Conservation (phyloP, 2,329 filamentous ascomycete species). For the Colletotrichum higginsianum region DNA sequence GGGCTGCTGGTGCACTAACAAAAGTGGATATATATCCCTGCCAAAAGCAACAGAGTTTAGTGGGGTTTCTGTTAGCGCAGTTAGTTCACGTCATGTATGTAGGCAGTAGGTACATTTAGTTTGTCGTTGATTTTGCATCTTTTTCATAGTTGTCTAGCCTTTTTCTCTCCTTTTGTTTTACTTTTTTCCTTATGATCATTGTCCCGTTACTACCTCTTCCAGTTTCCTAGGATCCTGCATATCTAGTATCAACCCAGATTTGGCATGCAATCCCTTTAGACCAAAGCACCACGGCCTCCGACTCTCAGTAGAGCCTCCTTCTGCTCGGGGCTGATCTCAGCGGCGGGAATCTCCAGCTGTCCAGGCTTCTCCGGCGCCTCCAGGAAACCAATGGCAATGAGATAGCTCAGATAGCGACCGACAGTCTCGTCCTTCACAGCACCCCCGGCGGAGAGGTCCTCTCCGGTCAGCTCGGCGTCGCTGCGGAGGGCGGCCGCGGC, state of each 20-base stretch:
- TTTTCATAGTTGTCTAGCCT: no score
- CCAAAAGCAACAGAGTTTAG: neutral
- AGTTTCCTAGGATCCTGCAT: neutral
- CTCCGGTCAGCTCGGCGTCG: conserved; percentile 65
- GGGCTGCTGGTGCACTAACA: conserved; percentile 13
- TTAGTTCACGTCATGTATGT: neutral
- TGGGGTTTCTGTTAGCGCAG: conserved; percentile 8
- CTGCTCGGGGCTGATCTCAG: conserved; percentile 54
- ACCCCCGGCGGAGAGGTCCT: conserved; percentile 65
- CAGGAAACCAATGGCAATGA: conserved; percentile 73
- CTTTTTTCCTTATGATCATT: neutral
- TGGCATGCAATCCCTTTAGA: neutral
- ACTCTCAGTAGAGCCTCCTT: conserved; percentile 36
- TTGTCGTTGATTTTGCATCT: neutral
- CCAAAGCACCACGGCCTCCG: conserved; percentile 27
- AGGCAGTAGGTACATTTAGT: neutral
- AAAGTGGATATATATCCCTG: neutral
- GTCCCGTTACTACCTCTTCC: neutral
- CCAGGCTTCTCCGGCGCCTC: conserved; percentile 55
- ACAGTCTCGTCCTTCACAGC: conserved; percentile 71
- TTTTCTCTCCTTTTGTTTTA: neutral
- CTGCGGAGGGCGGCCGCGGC: conserved; percentile 69
- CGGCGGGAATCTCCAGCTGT: conserved; percentile 57
- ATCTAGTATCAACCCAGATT: neutral
- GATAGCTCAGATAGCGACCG: conserved; percentile 72